A percentile compares a stretch with the other conserved stretches of the same genome.
Evolutionary conservation across 2,329 filamentous ascomycete genomes (phyloP).

Genomic region (Colletotrichum sansevieriae): DNA sequence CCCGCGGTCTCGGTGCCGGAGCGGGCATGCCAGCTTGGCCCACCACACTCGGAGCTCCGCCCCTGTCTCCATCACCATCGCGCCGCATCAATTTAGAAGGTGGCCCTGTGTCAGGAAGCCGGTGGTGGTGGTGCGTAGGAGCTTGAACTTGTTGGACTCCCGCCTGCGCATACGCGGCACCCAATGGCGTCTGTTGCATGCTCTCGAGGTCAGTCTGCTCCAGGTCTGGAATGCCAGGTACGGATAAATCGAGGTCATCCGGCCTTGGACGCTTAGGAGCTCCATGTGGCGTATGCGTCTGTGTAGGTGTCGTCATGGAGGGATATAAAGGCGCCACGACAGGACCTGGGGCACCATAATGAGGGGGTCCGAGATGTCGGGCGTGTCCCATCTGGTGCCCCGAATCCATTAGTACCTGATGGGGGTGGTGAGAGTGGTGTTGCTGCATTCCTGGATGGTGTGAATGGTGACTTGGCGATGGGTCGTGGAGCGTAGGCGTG

Average conservation of each 20-base stretch:
- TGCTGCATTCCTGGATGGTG: conserved; percentile 56
- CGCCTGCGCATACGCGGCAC: conserved; percentile 64
- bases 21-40: conserved; percentile 89
- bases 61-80: conserved; percentile 65
- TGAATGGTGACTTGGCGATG: conserved; percentile 55
- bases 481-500: conserved; percentile 61
- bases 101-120: conserved; percentile 79
- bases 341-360: conserved; percentile 64
- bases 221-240: conserved; percentile 63
- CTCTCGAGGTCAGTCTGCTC: conserved; percentile 68
- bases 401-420: conserved; percentile 69
- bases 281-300: conserved; percentile 47
- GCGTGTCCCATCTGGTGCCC: conserved; percentile 63
- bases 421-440: conserved; percentile 62
- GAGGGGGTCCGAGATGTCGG: conserved; percentile 64
- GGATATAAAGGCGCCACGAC: conserved; percentile 67
- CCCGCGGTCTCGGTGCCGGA: conserved; percentile 83
- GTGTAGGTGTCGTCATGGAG: conserved; percentile 58
- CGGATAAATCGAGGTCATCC: conserved; percentile 70
- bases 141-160: conserved; percentile 60
- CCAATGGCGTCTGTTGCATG: conserved; percentile 67
- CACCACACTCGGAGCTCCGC: conserved; percentile 85
- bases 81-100: conserved; percentile 76
- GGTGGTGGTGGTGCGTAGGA: conserved; percentile 83
- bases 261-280: conserved; percentile 66